Conservation (phyloP, 352 stramenopile genomes). For the Phytophthora palmivora region DNA sequence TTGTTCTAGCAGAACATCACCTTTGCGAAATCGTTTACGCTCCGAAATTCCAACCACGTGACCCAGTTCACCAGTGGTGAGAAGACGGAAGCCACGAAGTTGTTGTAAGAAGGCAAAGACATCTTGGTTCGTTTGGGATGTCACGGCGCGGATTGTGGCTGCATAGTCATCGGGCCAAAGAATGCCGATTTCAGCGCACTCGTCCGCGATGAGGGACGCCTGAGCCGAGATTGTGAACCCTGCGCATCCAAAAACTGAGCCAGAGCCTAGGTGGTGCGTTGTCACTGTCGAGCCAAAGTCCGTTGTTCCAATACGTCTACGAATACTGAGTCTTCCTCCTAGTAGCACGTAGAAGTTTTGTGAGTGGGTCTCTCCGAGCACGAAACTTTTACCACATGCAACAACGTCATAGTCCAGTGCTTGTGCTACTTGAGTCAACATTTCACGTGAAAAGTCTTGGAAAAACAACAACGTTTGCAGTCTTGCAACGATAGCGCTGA, state of each 20-base stretch:
- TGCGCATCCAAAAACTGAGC: constrained; percentile 65
- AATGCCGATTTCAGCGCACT: constrained; percentile 71
- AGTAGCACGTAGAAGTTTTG: constrained; percentile 78
- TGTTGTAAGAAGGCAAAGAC: constrained; percentile 76
- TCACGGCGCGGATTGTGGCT: constrained; percentile 60
- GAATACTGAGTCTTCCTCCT: constrained; percentile 60
- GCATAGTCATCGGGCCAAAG: constrained; percentile 68
- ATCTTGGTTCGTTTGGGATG: constrained; percentile 66
- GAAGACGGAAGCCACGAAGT: constrained; percentile 64
- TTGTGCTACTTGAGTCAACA: constrained; percentile 51
- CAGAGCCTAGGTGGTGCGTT: constrained; percentile 67
- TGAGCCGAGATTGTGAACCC: constrained; percentile 58
- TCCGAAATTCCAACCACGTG: constrained; percentile 82
- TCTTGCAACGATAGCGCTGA: constrained; percentile 53
- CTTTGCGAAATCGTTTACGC: constrained; percentile 69
- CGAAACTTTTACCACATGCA: constrained; percentile 64
- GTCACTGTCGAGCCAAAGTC: constrained; percentile 70
- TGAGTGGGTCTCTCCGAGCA: constrained; percentile 60
- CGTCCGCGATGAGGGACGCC: constrained; percentile 65
- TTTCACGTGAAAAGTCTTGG: constrained; percentile 59
- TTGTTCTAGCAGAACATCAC: constrained; percentile 67
- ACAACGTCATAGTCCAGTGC: constrained; percentile 78
- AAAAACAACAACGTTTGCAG: constrained; percentile 73
- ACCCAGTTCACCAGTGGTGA: constrained; percentile 69
- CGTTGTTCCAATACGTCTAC: constrained; percentile 52